Evolutionary conservation across 23 red algal genomes (phyloP).

Genomic region (Gracilaria caudata): DNA sequence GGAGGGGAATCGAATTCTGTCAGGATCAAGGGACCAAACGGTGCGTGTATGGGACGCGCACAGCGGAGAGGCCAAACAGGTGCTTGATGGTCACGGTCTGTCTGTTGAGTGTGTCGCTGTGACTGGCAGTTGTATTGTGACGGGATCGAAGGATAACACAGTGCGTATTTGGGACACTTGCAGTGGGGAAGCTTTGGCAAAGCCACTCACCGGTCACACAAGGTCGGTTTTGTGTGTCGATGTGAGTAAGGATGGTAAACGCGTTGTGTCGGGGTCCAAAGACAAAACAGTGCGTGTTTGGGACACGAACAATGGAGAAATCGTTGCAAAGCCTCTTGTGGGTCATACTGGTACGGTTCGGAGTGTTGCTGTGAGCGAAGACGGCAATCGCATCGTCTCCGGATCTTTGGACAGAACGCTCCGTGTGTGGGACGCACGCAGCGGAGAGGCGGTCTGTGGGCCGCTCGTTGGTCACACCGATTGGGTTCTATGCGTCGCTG

Average conservation of each 20-base stretch:
- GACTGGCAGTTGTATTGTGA: slow-evolving; percentile 2
- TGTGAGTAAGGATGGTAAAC: not conserved
- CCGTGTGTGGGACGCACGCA: not conserved
- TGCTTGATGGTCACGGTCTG: not conserved
- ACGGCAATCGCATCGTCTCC: not conserved
- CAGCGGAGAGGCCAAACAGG: not conserved
- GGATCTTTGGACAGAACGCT: slow-evolving; percentile 2
- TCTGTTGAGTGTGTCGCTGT: not conserved
- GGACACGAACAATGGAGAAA: not conserved
- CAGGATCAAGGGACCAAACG: slow-evolving; percentile 4
- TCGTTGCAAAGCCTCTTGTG: not conserved
- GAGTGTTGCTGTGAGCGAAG: not conserved
- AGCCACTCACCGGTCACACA: not conserved
- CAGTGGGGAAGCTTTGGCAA: not conserved
- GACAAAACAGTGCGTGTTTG: slow-evolving; percentile 5
- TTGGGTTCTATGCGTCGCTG: slow-evolving; percentile 9
- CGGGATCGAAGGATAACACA: not conserved
- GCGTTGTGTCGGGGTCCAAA: not conserved
- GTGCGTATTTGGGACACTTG: not conserved
- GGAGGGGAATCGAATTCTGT: not conserved
- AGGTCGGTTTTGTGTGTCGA: not conserved
- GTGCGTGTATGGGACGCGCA: slow-evolving; percentile 9
- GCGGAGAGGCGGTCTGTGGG: not conserved
- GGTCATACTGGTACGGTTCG: slow-evolving; percentile 1
- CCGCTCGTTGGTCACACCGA: slow-evolving; percentile 4